These are phyloP conservation scores for Penicillium fimorum DNA, from an alignment of 495 filamentous ascomycete genomes.

Conservation along the genomic window DNA sequence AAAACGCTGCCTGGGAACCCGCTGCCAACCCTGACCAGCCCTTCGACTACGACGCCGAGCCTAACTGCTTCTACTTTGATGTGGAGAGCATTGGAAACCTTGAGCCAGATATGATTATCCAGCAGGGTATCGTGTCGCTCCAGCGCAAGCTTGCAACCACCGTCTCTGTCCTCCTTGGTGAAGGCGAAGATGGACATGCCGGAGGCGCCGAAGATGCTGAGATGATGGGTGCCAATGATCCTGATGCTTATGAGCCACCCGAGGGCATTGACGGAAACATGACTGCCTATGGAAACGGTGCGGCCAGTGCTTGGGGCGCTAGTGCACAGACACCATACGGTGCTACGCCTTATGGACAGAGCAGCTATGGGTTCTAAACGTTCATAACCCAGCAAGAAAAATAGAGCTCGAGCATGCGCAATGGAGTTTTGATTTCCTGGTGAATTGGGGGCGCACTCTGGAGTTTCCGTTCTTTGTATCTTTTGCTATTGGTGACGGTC, in stretches of 20 bases:
- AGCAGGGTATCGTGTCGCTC: constrained; percentile 83
- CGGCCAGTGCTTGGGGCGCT: constrained; percentile 63
- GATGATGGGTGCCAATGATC: constrained; percentile 62
- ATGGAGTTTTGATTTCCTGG: constrained; percentile 24
- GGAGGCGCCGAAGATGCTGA: constrained; percentile 48
- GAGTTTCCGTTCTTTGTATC: constrained; percentile 23
- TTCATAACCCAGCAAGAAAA: constrained; percentile 5
- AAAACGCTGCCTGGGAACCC: constrained; percentile 80
- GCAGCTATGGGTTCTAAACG: constrained; percentile 49
- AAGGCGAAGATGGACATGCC: constrained; percentile 43
- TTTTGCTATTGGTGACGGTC: constrained; percentile 11
- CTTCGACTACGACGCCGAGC: constrained; percentile 88
- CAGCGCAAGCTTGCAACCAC: constrained; percentile 85
- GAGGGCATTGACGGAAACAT: constrained; percentile 67
- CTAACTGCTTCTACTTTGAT: constrained; percentile 83
- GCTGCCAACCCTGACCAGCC: constrained; percentile 76
- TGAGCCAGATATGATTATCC: constrained; percentile 80
- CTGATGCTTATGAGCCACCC: constrained; percentile 56
- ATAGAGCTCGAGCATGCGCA: constrained; percentile 24
- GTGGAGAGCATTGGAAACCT: constrained; percentile 87
- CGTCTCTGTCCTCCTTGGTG: constrained; percentile 67
- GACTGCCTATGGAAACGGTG: constrained; percentile 68
- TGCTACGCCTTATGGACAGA: constrained; percentile 68
- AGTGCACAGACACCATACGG: constrained; percentile 61
- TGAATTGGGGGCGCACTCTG: constrained; percentile 27